phyloP scores from a whole-genome alignment of 2,329 filamentous ascomycete species.

The Verticillium nonalfalfae region DNA sequence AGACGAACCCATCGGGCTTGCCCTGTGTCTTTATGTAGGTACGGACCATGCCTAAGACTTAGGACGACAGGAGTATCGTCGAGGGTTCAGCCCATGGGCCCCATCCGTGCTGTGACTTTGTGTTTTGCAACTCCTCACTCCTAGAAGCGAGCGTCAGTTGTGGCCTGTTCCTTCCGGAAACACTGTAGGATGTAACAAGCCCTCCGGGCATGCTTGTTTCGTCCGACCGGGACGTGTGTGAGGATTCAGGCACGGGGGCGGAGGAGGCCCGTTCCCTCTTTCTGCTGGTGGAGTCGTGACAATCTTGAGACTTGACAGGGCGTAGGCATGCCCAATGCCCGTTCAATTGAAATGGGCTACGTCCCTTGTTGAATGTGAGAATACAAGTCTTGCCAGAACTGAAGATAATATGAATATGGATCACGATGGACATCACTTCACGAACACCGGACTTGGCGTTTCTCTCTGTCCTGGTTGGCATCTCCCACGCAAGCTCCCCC shows the following conservation, averaged over 20 bases:
- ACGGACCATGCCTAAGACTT: neutral
- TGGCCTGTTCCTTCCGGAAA: neutral
- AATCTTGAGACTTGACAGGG: neutral
- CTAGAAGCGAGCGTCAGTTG: neutral
- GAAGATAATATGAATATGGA: neutral
- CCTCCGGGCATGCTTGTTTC: slow-evolving; percentile 5
- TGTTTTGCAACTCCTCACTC: neutral
- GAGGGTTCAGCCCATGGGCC: neutral
- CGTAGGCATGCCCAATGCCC: no score
- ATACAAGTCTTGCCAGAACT: neutral
- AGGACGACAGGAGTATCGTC: neutral
- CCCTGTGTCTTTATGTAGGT: neutral
- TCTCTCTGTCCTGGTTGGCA: neutral
- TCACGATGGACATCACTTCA: neutral
- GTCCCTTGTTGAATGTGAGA: neutral
- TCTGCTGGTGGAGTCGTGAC: neutral
- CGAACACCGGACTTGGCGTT: neutral
- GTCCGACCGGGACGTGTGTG: slow-evolving; percentile 8
- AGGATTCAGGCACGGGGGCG: slow-evolving; percentile 6
- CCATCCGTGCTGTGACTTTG: neutral
- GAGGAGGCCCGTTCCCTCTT: neutral
- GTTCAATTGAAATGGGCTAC: no score
- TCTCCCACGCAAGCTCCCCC: neutral
- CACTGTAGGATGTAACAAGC: neutral
- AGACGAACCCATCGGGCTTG: neutral